A percentile compares a stretch with the other conserved stretches of the same genome.
phyloP scores from a whole-genome alignment of 1,139 yeast species.

The Hyphopichia buzzinii region DNA sequence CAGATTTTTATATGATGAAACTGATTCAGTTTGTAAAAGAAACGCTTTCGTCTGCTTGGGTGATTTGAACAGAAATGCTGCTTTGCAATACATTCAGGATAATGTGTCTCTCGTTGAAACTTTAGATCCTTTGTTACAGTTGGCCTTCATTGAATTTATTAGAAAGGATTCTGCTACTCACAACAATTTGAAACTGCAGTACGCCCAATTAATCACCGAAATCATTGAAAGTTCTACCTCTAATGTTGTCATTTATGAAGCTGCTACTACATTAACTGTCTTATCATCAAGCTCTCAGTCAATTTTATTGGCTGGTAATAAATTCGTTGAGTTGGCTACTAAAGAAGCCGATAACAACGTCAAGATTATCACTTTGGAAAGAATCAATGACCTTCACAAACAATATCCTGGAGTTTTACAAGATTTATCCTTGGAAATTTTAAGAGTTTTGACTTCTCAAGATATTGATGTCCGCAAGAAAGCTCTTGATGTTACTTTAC shows the following conservation, averaged over 20 bases:
- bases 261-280: constrained; percentile 79
- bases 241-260: constrained; percentile 88
- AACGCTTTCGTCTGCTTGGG: constrained; percentile 92
- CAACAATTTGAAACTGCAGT: constrained; percentile 66
- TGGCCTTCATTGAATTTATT: constrained; percentile 88
- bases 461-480: constrained; percentile 89
- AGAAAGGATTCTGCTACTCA: constrained; percentile 72
- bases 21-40: constrained; percentile 92
- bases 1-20: constrained; percentile 74
- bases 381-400: constrained; percentile 73
- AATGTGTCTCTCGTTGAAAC: constrained; percentile 60
- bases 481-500: constrained; percentile 79
- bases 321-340: constrained; percentile 84
- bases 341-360: constrained; percentile 93
- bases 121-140: constrained; percentile 83
- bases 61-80: constrained; percentile 79
- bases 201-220: constrained; percentile 69
- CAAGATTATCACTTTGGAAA: constrained; percentile 85
- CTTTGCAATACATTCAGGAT: constrained; percentile 77
- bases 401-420: constrained; percentile 82
- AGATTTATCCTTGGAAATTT: constrained; percentile 80
- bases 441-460: constrained; percentile 81
- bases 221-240: constrained; percentile 65
- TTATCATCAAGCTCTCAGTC: constrained; percentile 69
- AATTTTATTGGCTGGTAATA: constrained; percentile 72